Conservation (phyloP, 1,284 basidiomycete genomes). For the Sanghuangporus sanghuang region DNA sequence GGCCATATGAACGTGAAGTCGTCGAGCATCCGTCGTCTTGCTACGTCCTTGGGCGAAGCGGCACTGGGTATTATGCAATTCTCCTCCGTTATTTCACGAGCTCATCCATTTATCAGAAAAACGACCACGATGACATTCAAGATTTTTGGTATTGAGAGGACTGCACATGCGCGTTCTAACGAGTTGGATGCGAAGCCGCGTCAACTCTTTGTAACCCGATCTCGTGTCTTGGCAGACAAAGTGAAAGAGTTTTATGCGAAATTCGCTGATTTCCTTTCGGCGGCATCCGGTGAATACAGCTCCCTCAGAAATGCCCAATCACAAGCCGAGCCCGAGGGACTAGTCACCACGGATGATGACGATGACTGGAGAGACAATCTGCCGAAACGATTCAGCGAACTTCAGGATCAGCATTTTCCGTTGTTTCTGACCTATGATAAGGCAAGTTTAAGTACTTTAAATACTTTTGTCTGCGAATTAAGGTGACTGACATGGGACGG, state of each 20-base stretch:
- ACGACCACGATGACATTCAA: constrained; percentile 73
- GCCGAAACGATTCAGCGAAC: constrained; percentile 50
- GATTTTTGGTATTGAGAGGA: constrained; percentile 60
- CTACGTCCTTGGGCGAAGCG: constrained; percentile 67
- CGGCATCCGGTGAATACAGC: constrained; percentile 27
- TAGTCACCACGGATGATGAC: constrained; percentile 48
- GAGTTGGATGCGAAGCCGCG: constrained; percentile 37
- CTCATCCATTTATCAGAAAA: constrained; percentile 41
- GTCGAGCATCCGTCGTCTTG: constrained; percentile 57
- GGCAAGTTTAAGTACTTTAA: constrained; percentile 31
- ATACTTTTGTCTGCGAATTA: neutral
- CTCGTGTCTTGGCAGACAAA: constrained; percentile 54
- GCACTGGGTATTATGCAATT: constrained; percentile 51
- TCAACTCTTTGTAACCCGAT: constrained; percentile 72
- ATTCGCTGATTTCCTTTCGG: constrained; percentile 41
- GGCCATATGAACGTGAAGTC: constrained; percentile 54
- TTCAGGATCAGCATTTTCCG: constrained; percentile 62
- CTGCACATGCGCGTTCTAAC: constrained; percentile 30
- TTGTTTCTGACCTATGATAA: constrained; percentile 64
- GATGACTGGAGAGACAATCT: constrained; percentile 39
- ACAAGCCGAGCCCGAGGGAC: constrained; percentile 23
- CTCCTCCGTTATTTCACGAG: neutral
- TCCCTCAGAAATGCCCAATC: constrained; percentile 15
- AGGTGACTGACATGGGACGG: neutral
- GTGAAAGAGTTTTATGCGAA: constrained; percentile 63